These are phyloP conservation scores for Moniliella sp. DNA, from an alignment of 1,284 basidiomycete species.

Conservation along the genomic window DNA sequence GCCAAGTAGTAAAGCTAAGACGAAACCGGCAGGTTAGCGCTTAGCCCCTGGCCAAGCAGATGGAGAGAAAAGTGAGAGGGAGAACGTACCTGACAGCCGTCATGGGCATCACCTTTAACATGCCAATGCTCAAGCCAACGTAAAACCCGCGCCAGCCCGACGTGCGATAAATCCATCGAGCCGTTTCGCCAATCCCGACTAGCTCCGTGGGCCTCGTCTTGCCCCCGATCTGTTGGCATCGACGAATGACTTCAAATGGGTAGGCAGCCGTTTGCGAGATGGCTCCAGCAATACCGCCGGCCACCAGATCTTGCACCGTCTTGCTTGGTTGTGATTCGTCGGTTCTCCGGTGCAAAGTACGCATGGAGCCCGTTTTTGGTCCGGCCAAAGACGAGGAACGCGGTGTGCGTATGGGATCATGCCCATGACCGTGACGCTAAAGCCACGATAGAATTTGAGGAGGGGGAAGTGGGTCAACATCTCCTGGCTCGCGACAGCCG, in stretches of 20 bases:
- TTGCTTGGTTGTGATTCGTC: no score
- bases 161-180: conserved; percentile 44
- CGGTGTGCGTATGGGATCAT: conserved; percentile 94
- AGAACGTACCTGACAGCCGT: conserved; percentile 37
- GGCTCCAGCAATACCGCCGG: conserved; percentile 79
- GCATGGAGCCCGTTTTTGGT: conserved; percentile 24
- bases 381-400: conserved; percentile 47
- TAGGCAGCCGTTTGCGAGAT: conserved; percentile 77
- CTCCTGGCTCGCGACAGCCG: no score
- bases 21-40: no score
- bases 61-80: neutral
- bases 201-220: conserved; percentile 21
- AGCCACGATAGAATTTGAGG: conserved; percentile 84
- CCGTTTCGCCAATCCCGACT: conserved; percentile 24
- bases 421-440: conserved; percentile 37
- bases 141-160: conserved; percentile 73
- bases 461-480: conserved; percentile 17
- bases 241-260: conserved; percentile 78
- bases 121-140: conserved; percentile 76
- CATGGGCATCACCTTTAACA: conserved; percentile 92
- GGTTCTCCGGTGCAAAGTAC: conserved; percentile 12
- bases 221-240: conserved; percentile 83
- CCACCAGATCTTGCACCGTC: conserved; percentile 43
- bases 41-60: neutral
- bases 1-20: conserved; percentile 30